Conservation (phyloP, 1,284 basidiomycete species). For the Agroathelia rolfsii region DNA sequence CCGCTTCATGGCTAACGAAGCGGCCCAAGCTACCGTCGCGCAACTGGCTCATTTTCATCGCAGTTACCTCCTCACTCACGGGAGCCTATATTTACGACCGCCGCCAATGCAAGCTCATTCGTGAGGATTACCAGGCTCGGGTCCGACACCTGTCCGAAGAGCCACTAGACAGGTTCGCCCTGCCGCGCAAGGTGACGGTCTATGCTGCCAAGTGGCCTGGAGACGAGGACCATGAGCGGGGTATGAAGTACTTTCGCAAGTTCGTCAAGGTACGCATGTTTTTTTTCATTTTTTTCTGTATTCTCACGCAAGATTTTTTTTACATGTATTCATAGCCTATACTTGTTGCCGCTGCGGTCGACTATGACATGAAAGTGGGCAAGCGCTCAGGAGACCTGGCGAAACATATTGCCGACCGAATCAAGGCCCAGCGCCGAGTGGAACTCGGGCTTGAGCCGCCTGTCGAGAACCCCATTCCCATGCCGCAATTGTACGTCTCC, state of each 20-base stretch:
- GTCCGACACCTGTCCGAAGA: constrained; percentile 72
- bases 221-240: constrained; percentile 86
- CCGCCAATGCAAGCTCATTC: constrained; percentile 66
- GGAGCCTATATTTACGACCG: constrained; percentile 84
- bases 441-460: constrained; percentile 53
- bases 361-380: constrained; percentile 80
- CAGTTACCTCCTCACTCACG: constrained; percentile 59
- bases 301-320: constrained; percentile 8
- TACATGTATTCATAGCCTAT: constrained; percentile 72
- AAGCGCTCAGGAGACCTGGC: constrained; percentile 82
- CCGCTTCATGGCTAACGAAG: constrained; percentile 63
- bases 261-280: constrained; percentile 81
- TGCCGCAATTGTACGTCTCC: constrained; percentile 51
- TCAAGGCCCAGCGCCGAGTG: constrained; percentile 55
- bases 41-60: constrained; percentile 90
- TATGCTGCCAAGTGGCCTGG: constrained; percentile 89
- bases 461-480: constrained; percentile 29
- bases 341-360: constrained; percentile 87
- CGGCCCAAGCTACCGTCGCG: constrained; percentile 77
- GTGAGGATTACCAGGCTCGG: constrained; percentile 68
- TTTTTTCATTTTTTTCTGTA: constrained; percentile 9
- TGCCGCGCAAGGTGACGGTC: constrained; percentile 77
- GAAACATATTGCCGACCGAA: constrained; percentile 62
- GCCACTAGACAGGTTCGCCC: constrained; percentile 55
- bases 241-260: constrained; percentile 83